phyloP scores from a whole-genome alignment of 768 basidiomycete genomes.

The Trametes sanguinea region DNA sequence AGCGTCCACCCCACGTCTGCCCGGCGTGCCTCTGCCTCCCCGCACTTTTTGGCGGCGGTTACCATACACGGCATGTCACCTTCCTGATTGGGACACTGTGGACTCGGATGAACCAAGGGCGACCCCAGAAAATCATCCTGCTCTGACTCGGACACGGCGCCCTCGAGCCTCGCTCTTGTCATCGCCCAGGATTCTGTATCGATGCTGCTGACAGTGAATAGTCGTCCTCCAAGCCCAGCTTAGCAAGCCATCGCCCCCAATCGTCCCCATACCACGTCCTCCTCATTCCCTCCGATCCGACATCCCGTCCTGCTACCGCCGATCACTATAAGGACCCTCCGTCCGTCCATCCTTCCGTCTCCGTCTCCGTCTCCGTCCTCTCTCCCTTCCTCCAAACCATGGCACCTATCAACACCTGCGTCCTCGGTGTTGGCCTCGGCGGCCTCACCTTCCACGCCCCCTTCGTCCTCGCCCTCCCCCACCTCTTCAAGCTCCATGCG shows the following conservation, averaged over 20 bases:
- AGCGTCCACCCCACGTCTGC: neutral
- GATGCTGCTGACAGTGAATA: neutral
- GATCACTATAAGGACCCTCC: neutral
- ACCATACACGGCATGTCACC: constrained; percentile 4
- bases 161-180: neutral
- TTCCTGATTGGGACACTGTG: neutral
- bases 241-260: constrained; percentile 6
- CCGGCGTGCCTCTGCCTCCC: constrained; percentile 4
- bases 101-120: neutral
- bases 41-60: neutral
- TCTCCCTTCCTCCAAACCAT: constrained; percentile 7
- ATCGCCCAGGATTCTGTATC: neutral
- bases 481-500: constrained; percentile 70
- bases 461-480: constrained; percentile 70
- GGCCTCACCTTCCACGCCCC: constrained; percentile 82
- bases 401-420: constrained; percentile 64
- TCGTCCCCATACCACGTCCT: neutral
- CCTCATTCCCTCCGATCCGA: constrained; percentile 3
- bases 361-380: neutral
- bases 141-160: neutral
- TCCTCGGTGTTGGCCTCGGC: constrained; percentile 76
- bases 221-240: neutral
- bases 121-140: neutral
- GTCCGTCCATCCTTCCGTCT: neutral
- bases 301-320: neutral